Base-by-base conservation (phyloP, 345 rosid species). In the Microcos paniculata region DNA sequence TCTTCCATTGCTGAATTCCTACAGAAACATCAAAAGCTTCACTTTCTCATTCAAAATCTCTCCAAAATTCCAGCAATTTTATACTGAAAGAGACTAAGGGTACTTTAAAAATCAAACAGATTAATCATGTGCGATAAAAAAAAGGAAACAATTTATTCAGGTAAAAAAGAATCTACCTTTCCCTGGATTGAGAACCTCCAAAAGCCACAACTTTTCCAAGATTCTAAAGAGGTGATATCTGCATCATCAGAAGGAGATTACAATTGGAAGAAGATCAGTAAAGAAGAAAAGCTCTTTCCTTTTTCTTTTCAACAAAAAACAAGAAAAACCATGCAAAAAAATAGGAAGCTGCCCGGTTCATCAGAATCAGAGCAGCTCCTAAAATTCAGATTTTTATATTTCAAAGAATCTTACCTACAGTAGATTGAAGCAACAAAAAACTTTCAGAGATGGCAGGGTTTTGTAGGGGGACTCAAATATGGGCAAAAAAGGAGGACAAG, bases 1-100 rank as follows among this genome's bases (percentile, higher is more conserved):
- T 76, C 72, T 78, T 84, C 87, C 90, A 87, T 87, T 76, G 73
- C 35, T 59, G n/a, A 67, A 16, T 40, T 49, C 77, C 81, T 78
- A 57, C 62, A 70, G 10, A 57, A 38, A 51, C 72, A 62, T 71
- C 52, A 62, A 3, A 3, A 53, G 16, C 10, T 78, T 43, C 75
- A 59, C 77, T 18, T 31, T 61, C 66, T 38, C 58, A 53, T 21
- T 38, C 4, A 52, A 66, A 21, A 51, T 31, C 12, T 48, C 71
- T 61, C 45, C 70, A 71, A 71, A 71, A 73, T 51, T 58, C 23
- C 62, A 61, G 59, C 28, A 48, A 46, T 18, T 80, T 18, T 70
- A 76, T 9, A 33, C 28, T 35, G 5, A 69, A 65, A 46, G 0
- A 52, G 5, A 81, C 8, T 48, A 18, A 78, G 11, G 48, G 56